phyloP scores from a whole-genome alignment of 2,329 filamentous ascomycete genomes.

The Lanzia echinophila region DNA sequence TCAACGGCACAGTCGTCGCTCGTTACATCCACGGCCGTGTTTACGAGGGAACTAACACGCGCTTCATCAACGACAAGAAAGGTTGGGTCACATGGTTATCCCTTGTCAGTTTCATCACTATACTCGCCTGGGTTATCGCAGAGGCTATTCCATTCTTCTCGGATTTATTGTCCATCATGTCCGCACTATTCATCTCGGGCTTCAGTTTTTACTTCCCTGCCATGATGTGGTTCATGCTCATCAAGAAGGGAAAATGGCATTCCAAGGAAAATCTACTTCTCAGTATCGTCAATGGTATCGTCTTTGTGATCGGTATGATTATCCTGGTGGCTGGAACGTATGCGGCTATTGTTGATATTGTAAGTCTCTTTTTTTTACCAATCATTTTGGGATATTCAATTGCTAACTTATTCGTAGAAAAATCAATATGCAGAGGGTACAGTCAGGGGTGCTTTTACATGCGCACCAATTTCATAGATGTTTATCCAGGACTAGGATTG shows the following conservation, averaged over 20 bases:
- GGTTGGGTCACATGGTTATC: no score
- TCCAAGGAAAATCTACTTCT: constrained; percentile 17
- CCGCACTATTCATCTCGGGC: constrained; percentile 36
- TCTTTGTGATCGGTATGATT: no score
- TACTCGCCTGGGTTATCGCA: constrained; percentile 60
- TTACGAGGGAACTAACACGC: constrained; percentile 22
- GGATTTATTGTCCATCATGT: constrained; percentile 49
- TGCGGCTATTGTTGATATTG: no score
- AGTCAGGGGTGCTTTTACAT: constrained; percentile 5
- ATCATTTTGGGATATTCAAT: no score
- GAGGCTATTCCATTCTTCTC: constrained; percentile 65
- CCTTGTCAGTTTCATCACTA: constrained; percentile 50
- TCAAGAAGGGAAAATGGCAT: constrained; percentile 25
- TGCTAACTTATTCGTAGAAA: background rate
- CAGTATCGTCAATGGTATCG: no score
- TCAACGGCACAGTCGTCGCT: constrained; percentile 48
- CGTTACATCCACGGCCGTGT: constrained; percentile 25
- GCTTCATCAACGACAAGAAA: no score
- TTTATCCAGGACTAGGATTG: no score
- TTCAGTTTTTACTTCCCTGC: constrained; percentile 27
- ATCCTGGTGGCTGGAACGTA: no score
- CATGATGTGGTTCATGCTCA: constrained; percentile 14
- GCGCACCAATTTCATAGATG: background rate
- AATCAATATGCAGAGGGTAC: constrained; percentile 1
- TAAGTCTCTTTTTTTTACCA: no score